These are phyloP conservation scores for Discostella pseudostelligera DNA, from an alignment of 108 stramenopile species.

Conservation along the genomic window DNA sequence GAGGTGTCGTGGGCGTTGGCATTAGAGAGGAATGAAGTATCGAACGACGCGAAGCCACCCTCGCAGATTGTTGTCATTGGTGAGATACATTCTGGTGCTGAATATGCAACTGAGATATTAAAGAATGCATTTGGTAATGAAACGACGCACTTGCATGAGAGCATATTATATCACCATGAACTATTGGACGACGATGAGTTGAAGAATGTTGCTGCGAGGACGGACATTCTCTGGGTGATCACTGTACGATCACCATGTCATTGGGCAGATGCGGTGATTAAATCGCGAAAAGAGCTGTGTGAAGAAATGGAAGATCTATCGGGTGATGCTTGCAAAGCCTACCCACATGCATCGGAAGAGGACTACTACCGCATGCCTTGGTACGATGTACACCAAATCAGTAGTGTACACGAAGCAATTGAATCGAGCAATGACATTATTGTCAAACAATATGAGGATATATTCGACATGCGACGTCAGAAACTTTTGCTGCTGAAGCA, in stretches of 20 bases:
- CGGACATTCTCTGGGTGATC: conserved; percentile 41
- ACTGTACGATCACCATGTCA: conserved; percentile 42
- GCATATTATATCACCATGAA: conserved; percentile 5
- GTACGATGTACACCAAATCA: conserved; percentile 15
- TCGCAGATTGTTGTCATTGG: conserved; percentile 33
- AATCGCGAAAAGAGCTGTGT: conserved; percentile 7
- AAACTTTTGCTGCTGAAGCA: conserved; percentile 38
- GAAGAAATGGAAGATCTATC: conserved; percentile 4
- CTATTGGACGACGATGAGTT: conserved; percentile 21
- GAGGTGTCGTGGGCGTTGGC: neutral
- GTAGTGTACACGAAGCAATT: neutral
- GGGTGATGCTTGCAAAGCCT: conserved; percentile 3
- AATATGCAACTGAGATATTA: conserved; percentile 14
- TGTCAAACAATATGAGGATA: conserved; percentile 15
- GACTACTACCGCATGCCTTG: conserved; percentile 26
- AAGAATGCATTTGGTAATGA: conserved; percentile 22
- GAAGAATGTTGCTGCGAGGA: conserved; percentile 12
- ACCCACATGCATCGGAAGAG: neutral
- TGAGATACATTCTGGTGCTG: conserved; percentile 28
- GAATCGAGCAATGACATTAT: neutral
- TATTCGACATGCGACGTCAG: conserved; percentile 34
- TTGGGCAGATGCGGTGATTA: conserved; percentile 45
- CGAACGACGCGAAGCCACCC: conserved; percentile 8
- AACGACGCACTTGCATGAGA: conserved; percentile 2
- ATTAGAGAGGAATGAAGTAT: neutral